Base-by-base conservation (phyloP, 2,329 filamentous ascomycete species). In the Penicillium sp. region DNA sequence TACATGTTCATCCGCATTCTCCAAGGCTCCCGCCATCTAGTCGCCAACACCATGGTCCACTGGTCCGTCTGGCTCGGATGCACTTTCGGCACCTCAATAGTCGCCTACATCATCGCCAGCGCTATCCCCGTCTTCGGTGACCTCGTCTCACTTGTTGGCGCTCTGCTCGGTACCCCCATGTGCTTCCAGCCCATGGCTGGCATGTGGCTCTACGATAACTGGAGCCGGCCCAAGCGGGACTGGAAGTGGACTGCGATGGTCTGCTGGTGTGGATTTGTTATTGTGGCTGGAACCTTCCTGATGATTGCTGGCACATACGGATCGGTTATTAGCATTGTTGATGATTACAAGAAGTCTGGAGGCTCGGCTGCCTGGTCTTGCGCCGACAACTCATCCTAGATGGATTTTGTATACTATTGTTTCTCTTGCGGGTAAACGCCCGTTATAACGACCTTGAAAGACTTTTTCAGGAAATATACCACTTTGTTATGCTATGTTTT, bases 291-390 rank as follows among this genome's bases (percentile, higher is more conserved):
- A 3, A 69, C 62, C 0, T 81, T 81, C 56, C 59, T 80, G 9
- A 80, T 75, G 69, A 62, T 80, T 46, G 75, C 69, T 4, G 79
- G 78, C 1, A 80, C 78, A 0, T 81, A 80, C 49, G 78, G 77
- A 0, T 77, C 77, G 0, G 64, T 81, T 6, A 66, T 77, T 8
- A 69, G 64, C 3, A 78, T 80, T 33, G 71, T 77, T 6, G 67
- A 75, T 7, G 66, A 67, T 1, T 77, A 80, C 54, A 65, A 67
- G n/a, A 59, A 59, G 4, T 64, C 65, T 4, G 73, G 72, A 1
- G 75, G 75, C 0, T 74, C 75, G 3, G 63, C 66, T 1, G 75
- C 75, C 0, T 80, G 75, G 70, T 76, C 77, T 1, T 81, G 77
- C 49, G 74, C 72, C 0, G 77, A 81, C 50, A 80, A 80, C 67